A percentile compares a stretch with the other conserved stretches of the same genome.
Conservation (phyloP, 345 rosid genomes). For the Nephelium lappaceum region DNA sequence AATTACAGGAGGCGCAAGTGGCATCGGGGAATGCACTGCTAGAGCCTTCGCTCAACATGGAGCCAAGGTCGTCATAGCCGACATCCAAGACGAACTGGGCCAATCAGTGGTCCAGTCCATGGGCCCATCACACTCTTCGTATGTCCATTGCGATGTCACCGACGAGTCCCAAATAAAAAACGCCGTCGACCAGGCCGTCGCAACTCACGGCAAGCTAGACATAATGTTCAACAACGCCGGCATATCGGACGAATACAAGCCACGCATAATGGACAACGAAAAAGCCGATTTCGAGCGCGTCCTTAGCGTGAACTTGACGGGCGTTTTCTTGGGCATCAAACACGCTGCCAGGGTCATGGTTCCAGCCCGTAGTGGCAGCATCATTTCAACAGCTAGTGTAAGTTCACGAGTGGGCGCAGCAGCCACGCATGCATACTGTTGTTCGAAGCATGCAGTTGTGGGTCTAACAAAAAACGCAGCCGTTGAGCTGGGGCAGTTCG, state of each 20-base stretch:
- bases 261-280: slow-evolving; percentile 33
- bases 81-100: slow-evolving; percentile 34
- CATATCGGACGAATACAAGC: slow-evolving; percentile 27
- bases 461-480: slow-evolving; percentile 26
- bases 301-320: slow-evolving; percentile 24
- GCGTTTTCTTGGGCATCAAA: slow-evolving; percentile 36
- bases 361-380: slow-evolving; percentile 36
- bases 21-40: slow-evolving; percentile 29
- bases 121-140: slow-evolving; percentile 30
- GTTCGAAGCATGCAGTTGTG: slow-evolving; percentile 28
- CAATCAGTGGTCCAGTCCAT: slow-evolving; percentile 26
- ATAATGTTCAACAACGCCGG: slow-evolving; percentile 54
- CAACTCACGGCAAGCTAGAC: slow-evolving; percentile 46
- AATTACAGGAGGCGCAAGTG: slow-evolving; percentile 31
- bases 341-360: slow-evolving; percentile 49
- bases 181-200: slow-evolving; percentile 36
- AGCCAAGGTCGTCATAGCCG: slow-evolving; percentile 38
- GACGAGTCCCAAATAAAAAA: slow-evolving; percentile 35
- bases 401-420: slow-evolving; percentile 24
- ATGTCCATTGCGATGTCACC: slow-evolving; percentile 39
- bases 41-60: slow-evolving; percentile 30
- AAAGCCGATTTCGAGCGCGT: slow-evolving; percentile 29
- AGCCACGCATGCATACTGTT: slow-evolving; percentile 44
- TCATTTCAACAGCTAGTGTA: slow-evolving; percentile 41
- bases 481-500: slow-evolving; percentile 32